Evolutionary conservation across 1,139 yeast species (phyloP), one percentile per base, ranked within the genome.

Genomic region (Suhomyces bokatorum): DNA sequence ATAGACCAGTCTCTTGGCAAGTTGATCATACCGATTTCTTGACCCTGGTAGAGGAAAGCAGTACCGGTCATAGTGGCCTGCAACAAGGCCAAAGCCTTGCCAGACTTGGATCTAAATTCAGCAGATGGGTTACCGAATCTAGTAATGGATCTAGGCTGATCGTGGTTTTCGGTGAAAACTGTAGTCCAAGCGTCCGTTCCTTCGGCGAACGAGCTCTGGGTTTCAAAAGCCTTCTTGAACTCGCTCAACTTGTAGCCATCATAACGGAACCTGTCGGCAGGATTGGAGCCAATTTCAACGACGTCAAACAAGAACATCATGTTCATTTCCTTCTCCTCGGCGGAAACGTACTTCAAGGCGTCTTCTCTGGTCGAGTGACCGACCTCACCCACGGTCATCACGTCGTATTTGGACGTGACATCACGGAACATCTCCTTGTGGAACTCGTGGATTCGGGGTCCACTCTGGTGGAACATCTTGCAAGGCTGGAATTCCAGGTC

Each of bases 181-280:
- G 63, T 57, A 20, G 60, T 44, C 64, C 64, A 60, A 12, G 60
- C 64, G 42, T 58, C 62, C 28, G 62, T 57, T 1, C 61, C 62
- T 30, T 56, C 54, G 28, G 52, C 47, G 32, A 58, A 58, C 2
- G 48, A 45, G 29, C 51, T 38, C 50, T 57, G 55, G 22, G 39
- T 49, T 32, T 48, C 35, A 15, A 58, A 50, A 3, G 59, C 59
- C 34, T 50, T 44, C 45, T 58, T 57, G 47, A 59, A 48, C 16
- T 58, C 62, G 12, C 41, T 35, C 43, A 59, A 51, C 6, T 33
- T 40, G 48, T 31, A 59, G 17, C 58, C 60, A 27, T 51, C 43
- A 47, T 51, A 57, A 33, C 45, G 49, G 50, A 56, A 59, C 37
- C 56, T 45, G 48, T 57, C 59, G 17, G 44, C 45, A 3, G 54